Evolutionary conservation across 2,329 filamentous ascomycete genomes (phyloP).

Genomic region (Calonectria hawksworthii): DNA sequence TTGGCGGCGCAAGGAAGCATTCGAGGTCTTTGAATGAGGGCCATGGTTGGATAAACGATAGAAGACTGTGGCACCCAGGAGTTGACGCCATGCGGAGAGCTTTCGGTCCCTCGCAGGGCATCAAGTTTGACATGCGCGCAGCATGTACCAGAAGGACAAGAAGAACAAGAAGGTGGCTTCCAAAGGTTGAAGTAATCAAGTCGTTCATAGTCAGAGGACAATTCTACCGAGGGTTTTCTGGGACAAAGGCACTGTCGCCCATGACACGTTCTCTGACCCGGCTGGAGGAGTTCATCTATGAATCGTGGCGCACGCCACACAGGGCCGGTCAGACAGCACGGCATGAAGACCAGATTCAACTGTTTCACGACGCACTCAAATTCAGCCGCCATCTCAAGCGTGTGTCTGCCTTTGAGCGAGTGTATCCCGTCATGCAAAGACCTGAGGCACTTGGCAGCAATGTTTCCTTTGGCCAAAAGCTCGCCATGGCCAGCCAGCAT

Average conservation of each 20-base stretch:
- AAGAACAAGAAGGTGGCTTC: not conserved
- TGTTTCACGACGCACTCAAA: not conserved
- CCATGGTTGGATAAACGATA: not conserved
- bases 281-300: not conserved
- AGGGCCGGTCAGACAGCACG: not conserved
- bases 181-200: not conserved
- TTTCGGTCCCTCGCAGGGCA: not conserved
- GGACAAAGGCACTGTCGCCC: not conserved
- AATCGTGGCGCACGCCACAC: not conserved
- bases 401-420: not conserved
- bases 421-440: not conserved
- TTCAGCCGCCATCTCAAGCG: not conserved
- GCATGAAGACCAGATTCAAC: not conserved
- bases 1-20: not conserved
- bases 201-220: not conserved
- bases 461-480: not conserved
- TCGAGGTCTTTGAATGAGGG: accelerated
- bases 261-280: not conserved
- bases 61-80: not conserved
- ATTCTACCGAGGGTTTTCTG: not conserved
- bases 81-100: not conserved
- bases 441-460: not conserved
- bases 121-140: not conserved
- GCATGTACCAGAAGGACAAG: not conserved
- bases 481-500: not conserved